Evolutionary conservation across 345 rosid genomes (phyloP).

Genomic region (Chamaenerion angustifolium): DNA sequence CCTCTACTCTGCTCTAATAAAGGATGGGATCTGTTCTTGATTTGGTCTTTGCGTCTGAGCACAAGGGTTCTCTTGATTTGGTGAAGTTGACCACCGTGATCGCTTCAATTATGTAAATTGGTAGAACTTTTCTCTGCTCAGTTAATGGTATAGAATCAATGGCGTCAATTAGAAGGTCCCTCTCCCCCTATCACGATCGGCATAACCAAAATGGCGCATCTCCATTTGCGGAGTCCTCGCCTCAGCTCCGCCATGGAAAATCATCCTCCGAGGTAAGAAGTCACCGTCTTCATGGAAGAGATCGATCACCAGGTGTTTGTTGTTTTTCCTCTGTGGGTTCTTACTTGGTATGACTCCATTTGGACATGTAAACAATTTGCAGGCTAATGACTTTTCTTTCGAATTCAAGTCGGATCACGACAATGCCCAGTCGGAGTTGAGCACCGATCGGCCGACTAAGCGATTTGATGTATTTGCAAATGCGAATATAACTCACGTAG

Average conservation of each 20-base stretch:
- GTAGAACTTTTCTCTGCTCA: no score
- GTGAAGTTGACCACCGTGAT: not conserved
- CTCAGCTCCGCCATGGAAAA: slow-evolving; percentile 23
- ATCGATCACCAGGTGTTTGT: slow-evolving; percentile 41
- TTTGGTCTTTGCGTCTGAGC: slow-evolving; percentile 1
- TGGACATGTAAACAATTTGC: slow-evolving; percentile 39
- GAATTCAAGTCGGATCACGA: slow-evolving; percentile 52
- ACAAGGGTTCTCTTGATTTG: not conserved
- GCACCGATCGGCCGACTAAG: no score
- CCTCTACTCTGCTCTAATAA: no score
- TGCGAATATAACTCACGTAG: no score
- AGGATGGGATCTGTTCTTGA: not conserved
- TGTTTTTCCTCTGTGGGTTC: slow-evolving; percentile 56
- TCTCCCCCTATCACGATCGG: no score
- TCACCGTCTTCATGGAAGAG: slow-evolving; percentile 27
- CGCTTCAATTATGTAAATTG: not conserved
- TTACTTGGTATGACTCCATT: slow-evolving; percentile 51
- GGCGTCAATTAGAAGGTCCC: no score
- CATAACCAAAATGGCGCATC: slow-evolving; percentile 39
- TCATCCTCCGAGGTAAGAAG: slow-evolving; percentile 31
- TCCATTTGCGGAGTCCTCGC: slow-evolving; percentile 14
- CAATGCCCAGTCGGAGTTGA: slow-evolving; percentile 29
- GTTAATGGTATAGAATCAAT: no score
- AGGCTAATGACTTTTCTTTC: slow-evolving; percentile 33
- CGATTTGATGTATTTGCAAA: no score